Percentiles rank a stretch among this genome's conserved stretches.
Conservation (phyloP, 2,329 filamentous ascomycete species). For the Arthrobotrys sinensis region DNA sequence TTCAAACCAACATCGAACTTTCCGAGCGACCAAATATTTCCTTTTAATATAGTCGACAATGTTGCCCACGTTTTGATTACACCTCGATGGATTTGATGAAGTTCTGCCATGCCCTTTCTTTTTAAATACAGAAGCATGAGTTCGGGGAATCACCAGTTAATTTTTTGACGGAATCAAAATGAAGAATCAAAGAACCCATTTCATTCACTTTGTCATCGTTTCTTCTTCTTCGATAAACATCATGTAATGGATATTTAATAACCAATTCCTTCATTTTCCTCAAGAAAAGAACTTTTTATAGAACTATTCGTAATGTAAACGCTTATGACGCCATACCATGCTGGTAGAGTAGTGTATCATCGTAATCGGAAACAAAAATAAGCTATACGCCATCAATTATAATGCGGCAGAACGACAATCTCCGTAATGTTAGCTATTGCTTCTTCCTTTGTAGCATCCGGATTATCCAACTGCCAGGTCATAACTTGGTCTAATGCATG, state of each 20-base stretch:
- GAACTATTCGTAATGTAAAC: not conserved
- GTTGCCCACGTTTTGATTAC: not conserved
- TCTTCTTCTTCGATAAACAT: conserved; percentile 15
- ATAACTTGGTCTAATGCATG: conserved; percentile 83
- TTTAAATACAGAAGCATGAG: conserved; percentile 18
- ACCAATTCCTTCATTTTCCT: conserved; percentile 41
- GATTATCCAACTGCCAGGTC: conserved; percentile 90
- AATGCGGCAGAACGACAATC: not conserved
- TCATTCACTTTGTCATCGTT: conserved; percentile 12
- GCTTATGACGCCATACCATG: conserved; percentile 1
- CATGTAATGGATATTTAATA: conserved; percentile 34
- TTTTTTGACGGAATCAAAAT: conserved; percentile 32
- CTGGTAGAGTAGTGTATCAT: not conserved
- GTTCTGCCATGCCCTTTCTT: conserved; percentile 10
- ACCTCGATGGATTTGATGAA: conserved; percentile 27
- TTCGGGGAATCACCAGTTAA: conserved; percentile 12
- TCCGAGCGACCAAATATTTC: not conserved
- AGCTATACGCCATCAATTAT: not conserved
- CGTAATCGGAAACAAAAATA: not conserved
- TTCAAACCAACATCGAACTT: conserved; percentile 3
- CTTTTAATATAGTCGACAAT: conserved; percentile 9
- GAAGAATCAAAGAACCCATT: not conserved
- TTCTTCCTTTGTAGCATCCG: conserved; percentile 74
- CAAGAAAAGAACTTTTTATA: not conserved
- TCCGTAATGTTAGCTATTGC: conserved; percentile 45